phyloP scores from a whole-genome alignment of 139 green algal species.

The Zygnema cylindricum region DNA sequence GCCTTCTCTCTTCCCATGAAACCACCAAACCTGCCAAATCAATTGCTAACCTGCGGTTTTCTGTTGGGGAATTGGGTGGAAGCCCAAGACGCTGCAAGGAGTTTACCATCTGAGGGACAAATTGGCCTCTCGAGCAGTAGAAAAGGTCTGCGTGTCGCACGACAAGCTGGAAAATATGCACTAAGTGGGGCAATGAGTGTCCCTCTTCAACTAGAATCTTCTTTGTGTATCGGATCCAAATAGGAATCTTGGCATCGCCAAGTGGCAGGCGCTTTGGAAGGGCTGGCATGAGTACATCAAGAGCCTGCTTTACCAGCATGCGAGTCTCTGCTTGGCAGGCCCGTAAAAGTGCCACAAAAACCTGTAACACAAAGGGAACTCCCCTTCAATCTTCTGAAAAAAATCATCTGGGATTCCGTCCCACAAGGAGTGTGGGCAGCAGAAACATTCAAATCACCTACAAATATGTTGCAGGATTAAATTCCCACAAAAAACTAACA shows the following conservation, averaged over 20 bases:
- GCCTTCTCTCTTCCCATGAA: slow-evolving; percentile 79
- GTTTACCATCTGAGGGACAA: slow-evolving; percentile 91
- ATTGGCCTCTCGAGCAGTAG: slow-evolving; percentile 78
- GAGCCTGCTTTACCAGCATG: slow-evolving; percentile 77
- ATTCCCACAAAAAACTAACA: no score
- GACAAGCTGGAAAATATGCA: slow-evolving; percentile 91
- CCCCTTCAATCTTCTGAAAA: background rate
- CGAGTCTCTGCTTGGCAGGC: slow-evolving; percentile 78
- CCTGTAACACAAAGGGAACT: slow-evolving; percentile 71
- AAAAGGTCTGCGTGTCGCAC: slow-evolving; percentile 88
- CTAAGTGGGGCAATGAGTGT: slow-evolving; percentile 73
- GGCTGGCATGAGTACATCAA: slow-evolving; percentile 88
- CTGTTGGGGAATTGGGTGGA: slow-evolving; percentile 68
- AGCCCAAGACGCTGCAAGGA: slow-evolving; percentile 78
- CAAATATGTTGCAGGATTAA: no score
- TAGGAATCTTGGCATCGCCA: slow-evolving; percentile 68
- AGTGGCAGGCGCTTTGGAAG: slow-evolving; percentile 69
- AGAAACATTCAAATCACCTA: background rate
- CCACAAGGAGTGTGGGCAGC: background rate
- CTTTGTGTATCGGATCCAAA: slow-evolving; percentile 84
- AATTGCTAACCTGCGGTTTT: slow-evolving; percentile 86
- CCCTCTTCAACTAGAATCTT: slow-evolving; percentile 85
- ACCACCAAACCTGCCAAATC: slow-evolving; percentile 89
- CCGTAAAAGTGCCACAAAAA: slow-evolving; percentile 88
- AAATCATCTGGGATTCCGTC: background rate